These are phyloP conservation scores for Sporothrix curviconia DNA, from an alignment of 2,329 filamentous ascomycete species.

Conservation along the genomic window DNA sequence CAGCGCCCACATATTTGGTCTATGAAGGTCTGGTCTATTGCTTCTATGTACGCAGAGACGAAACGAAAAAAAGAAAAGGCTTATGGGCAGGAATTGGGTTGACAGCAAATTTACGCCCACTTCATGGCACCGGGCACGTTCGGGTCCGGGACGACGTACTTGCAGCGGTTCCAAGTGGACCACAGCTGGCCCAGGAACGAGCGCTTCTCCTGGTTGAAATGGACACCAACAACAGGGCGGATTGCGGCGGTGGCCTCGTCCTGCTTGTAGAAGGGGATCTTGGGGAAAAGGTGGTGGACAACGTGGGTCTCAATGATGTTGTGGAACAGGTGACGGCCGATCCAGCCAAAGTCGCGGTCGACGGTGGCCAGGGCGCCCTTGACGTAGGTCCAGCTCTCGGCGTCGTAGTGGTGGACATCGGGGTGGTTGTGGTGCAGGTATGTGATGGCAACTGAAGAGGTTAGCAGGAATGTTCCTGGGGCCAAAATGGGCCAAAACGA, in stretches of 20 bases:
- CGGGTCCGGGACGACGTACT: conserved; percentile 39
- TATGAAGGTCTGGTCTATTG: too few species aligned
- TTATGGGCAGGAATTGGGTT: background rate
- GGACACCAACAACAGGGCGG: conserved; percentile 84
- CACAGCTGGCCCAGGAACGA: conserved; percentile 41
- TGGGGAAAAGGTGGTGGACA: conserved; percentile 82
- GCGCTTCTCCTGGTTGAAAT: conserved; percentile 74
- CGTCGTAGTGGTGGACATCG: conserved; percentile 81
- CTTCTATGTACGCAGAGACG: too few species aligned
- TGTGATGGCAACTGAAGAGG: conserved; percentile 73
- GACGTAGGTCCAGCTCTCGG: conserved; percentile 80
- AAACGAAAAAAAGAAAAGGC: too few species aligned
- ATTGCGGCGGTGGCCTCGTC: conserved; percentile 23
- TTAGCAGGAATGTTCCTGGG: background rate
- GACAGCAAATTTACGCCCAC: conserved; percentile 25
- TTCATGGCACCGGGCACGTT: conserved; percentile 30
- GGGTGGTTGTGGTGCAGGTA: conserved; percentile 96
- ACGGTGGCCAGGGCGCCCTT: conserved; percentile 91
- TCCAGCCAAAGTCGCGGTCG: conserved; percentile 92
- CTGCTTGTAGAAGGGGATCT: conserved; percentile 55
- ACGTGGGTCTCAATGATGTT: conserved; percentile 96
- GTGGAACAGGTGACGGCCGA: conserved; percentile 81
- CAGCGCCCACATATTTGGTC: too few species aligned
- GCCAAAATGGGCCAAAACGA: background rate
- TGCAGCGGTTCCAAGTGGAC: conserved; percentile 40